These are phyloP conservation scores for Diaporthe sp. DNA, from an alignment of 2,329 filamentous ascomycete genomes.

Conservation along the genomic window DNA sequence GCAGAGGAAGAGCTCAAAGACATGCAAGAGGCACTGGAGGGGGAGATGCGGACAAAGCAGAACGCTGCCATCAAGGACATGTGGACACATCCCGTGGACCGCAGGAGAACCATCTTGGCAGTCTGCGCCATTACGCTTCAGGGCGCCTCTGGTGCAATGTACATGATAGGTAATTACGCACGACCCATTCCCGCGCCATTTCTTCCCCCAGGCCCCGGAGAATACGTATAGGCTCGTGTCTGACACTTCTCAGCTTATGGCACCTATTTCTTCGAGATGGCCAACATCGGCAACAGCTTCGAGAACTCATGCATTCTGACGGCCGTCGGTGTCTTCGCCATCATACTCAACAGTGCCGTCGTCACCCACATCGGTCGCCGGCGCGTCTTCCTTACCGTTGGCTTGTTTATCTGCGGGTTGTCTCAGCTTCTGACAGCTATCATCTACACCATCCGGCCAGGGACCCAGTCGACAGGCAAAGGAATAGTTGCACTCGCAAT, in stretches of 20 bases:
- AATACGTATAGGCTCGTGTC: not conserved
- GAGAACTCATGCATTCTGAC: conserved; percentile 69
- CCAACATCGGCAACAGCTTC: conserved; percentile 67
- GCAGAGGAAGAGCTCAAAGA: conserved; percentile 53
- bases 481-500: conserved; percentile 67
- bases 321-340: conserved; percentile 67
- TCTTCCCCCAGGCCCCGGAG: too few species aligned
- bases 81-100: conserved; percentile 65
- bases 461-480: conserved; percentile 55
- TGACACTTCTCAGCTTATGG: conserved; percentile 58
- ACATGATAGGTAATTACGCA: conserved; percentile 51
- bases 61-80: conserved; percentile 60
- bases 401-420: conserved; percentile 65
- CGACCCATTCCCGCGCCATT: not conserved
- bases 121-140: conserved; percentile 64
- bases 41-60: conserved; percentile 50
- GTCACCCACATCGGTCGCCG: conserved; percentile 68
- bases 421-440: conserved; percentile 68
- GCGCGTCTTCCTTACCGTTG: conserved; percentile 65
- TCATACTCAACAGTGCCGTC: conserved; percentile 66
- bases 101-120: conserved; percentile 63
- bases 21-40: conserved; percentile 54
- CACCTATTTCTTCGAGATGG: conserved; percentile 74
- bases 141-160: conserved; percentile 66
- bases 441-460: conserved; percentile 62